Percentiles rank a stretch among this genome's conserved stretches.
These are phyloP conservation scores for Penicillium nordicum DNA, from an alignment of 2,329 filamentous ascomycete genomes.

Conservation along the genomic window DNA sequence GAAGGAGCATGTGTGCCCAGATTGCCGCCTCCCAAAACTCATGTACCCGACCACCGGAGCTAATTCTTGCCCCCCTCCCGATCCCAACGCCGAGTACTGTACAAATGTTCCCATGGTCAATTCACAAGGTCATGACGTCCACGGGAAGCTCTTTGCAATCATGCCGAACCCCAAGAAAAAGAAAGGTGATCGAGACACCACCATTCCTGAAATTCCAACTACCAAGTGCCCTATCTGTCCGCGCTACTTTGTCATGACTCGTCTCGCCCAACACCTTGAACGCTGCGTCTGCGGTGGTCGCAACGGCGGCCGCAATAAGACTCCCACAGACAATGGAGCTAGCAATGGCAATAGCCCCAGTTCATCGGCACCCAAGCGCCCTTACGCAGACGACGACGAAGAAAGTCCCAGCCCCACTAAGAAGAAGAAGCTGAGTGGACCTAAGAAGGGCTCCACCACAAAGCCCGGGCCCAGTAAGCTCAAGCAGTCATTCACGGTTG, in stretches of 20 bases:
- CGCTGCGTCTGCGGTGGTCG: conserved; percentile 58
- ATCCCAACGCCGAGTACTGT: conserved; percentile 56
- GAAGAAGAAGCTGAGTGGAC: conserved; percentile 48
- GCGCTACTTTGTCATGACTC: conserved; percentile 58
- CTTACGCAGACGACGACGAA: conserved; percentile 41
- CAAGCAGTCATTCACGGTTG: conserved; percentile 41
- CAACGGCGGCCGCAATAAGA: conserved; percentile 44
- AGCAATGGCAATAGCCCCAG: conserved; percentile 38
- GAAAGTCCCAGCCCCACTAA: conserved; percentile 45
- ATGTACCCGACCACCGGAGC: conserved; percentile 55
- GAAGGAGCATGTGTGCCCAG: conserved; percentile 58
- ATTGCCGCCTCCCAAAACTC: conserved; percentile 58
- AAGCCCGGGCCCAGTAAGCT: conserved; percentile 43
- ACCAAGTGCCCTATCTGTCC: conserved; percentile 59
- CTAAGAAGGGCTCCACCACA: conserved; percentile 36
- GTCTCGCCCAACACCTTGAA: conserved; percentile 60
- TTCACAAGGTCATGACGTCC: conserved; percentile 59
- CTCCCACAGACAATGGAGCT: conserved; percentile 44
- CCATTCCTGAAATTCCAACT: conserved; percentile 35
- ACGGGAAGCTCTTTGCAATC: conserved; percentile 50
- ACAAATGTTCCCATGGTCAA: conserved; percentile 57
- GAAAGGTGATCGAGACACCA: conserved; percentile 30
- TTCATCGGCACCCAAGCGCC: conserved; percentile 35
- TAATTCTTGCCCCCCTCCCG: conserved; percentile 47
- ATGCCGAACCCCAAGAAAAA: conserved; percentile 49